phyloP scores from a whole-genome alignment of 1,284 basidiomycete genomes.

The Peniophora sp. region DNA sequence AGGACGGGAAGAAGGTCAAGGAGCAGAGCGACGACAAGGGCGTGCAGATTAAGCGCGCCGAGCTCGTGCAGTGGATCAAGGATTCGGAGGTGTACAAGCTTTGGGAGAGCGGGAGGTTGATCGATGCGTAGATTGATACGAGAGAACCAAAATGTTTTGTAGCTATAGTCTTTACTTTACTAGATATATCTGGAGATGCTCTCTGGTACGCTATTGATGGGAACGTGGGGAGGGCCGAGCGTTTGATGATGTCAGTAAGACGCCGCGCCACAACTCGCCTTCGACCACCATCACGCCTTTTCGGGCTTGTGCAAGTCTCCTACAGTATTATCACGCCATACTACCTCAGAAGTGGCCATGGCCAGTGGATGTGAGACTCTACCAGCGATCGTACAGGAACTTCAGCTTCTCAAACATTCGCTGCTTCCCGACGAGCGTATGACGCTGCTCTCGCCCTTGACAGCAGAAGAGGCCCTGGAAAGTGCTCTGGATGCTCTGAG shows the following conservation, averaged over 20 bases:
- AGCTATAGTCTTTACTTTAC: neutral
- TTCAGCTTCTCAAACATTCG: conserved; percentile 47
- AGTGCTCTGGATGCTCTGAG: conserved; percentile 20
- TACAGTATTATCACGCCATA: too few relatives aligned
- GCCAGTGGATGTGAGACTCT: too few relatives aligned
- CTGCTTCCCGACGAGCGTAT: conserved; percentile 53
- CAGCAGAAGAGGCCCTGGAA: conserved; percentile 30
- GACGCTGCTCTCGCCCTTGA: conserved; percentile 23
- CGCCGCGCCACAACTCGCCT: too few relatives aligned
- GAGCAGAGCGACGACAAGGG: conserved; percentile 59
- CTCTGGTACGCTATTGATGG: too few relatives aligned
- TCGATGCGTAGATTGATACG: conserved; percentile 12
- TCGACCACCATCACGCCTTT: too few relatives aligned
- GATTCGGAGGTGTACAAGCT: conserved; percentile 35
- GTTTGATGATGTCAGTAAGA: too few relatives aligned
- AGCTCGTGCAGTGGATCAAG: conserved; percentile 68
- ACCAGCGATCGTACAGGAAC: conserved; percentile 21
- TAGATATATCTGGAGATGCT: neutral
- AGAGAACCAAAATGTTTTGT: neutral
- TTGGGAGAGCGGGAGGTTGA: conserved; percentile 36
- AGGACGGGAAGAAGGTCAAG: conserved; percentile 67
- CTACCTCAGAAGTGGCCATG: too few relatives aligned
- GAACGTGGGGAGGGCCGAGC: too few relatives aligned
- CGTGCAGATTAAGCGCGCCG: conserved; percentile 57
- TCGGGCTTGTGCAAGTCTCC: too few relatives aligned